These are phyloP conservation scores for Lunasporangiospora selenospora DNA, from an alignment of 192 early-diverging fungal genomes.

Conservation along the genomic window DNA sequence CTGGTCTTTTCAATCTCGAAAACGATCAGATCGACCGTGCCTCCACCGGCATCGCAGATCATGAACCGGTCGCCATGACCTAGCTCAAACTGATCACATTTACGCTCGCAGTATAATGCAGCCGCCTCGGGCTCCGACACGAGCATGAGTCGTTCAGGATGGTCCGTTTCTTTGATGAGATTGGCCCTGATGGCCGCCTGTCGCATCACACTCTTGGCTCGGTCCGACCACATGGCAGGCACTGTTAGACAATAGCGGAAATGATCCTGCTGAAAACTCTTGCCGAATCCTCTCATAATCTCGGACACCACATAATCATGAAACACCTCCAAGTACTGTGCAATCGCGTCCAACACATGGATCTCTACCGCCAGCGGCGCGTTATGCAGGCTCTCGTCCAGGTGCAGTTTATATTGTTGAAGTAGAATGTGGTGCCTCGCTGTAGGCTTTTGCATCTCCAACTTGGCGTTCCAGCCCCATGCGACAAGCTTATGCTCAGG, in stretches of 20 bases:
- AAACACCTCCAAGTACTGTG: conserved; percentile 31
- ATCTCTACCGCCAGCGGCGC: conserved; percentile 48
- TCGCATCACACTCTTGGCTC: conserved; percentile 32
- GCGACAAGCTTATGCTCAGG: conserved; percentile 48
- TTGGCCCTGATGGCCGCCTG: conserved; percentile 26
- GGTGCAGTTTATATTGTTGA: conserved; percentile 50
- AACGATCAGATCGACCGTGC: conserved; percentile 22
- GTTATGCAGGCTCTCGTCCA: conserved; percentile 47
- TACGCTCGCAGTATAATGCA: conserved; percentile 40
- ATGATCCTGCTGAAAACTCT: conserved; percentile 30
- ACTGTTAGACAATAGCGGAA: no score
- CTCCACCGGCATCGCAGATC: conserved; percentile 27
- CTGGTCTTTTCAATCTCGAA: conserved; percentile 38
- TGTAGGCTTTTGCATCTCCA: conserved; percentile 36
- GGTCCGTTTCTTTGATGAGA: conserved; percentile 11
- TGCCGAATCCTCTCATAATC: conserved; percentile 26
- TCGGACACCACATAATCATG: conserved; percentile 16
- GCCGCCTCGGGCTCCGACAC: conserved; percentile 44
- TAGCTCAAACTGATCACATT: conserved; percentile 36
- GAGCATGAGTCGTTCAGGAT: conserved; percentile 23
- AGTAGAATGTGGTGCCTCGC: conserved; percentile 43
- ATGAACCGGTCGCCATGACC: conserved; percentile 11
- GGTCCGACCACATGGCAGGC: no score
- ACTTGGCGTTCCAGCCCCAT: conserved; percentile 51
- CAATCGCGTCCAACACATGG: conserved; percentile 36